A percentile compares a stretch with the other conserved stretches of the same genome.
phyloP scores from a whole-genome alignment of 805 yeast species.

The Candida palmyrensis region DNA sequence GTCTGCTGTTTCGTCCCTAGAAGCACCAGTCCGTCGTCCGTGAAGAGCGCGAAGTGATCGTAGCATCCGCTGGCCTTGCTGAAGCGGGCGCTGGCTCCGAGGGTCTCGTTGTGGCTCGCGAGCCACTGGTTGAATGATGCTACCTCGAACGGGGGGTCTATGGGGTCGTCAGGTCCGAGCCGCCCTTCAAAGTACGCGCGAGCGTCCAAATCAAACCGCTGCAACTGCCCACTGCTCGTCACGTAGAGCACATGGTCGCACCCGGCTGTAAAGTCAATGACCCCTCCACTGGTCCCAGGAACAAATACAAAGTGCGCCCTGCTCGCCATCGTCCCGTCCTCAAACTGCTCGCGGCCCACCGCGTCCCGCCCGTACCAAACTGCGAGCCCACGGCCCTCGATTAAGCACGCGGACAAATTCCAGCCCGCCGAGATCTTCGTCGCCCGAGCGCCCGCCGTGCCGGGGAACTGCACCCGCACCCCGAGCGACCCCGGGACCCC shows the following conservation, averaged over 20 bases:
- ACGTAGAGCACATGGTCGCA: constrained; percentile 49
- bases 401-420: constrained; percentile 50
- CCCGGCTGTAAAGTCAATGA: constrained; percentile 54
- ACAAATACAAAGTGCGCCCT: constrained; percentile 38
- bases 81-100: constrained; percentile 26
- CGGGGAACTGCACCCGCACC: constrained; percentile 36
- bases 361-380: constrained; percentile 45
- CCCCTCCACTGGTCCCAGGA: constrained; percentile 32
- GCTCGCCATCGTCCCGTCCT: constrained; percentile 10
- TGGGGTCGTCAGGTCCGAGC: constrained; percentile 6
- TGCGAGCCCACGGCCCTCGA: constrained; percentile 48
- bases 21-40: constrained; percentile 44
- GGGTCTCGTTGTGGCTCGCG: constrained; percentile 11
- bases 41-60: constrained; percentile 49
- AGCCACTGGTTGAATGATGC: constrained; percentile 28
- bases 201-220: constrained; percentile 26
- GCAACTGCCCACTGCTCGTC: constrained; percentile 37
- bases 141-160: constrained; percentile 15
- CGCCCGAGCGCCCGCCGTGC: constrained; percentile 7
- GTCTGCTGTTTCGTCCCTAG: constrained; percentile 27
- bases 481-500: constrained; percentile 32
- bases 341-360: constrained; percentile 14
- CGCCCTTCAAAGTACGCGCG: constrained; percentile 7
- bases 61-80: constrained; percentile 52
- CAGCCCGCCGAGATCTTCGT: constrained; percentile 62